Evolutionary conservation across 2,329 filamentous ascomycete genomes (phyloP), one percentile per base, ranked within the genome.

Genomic region (Hypocreales sp.): DNA sequence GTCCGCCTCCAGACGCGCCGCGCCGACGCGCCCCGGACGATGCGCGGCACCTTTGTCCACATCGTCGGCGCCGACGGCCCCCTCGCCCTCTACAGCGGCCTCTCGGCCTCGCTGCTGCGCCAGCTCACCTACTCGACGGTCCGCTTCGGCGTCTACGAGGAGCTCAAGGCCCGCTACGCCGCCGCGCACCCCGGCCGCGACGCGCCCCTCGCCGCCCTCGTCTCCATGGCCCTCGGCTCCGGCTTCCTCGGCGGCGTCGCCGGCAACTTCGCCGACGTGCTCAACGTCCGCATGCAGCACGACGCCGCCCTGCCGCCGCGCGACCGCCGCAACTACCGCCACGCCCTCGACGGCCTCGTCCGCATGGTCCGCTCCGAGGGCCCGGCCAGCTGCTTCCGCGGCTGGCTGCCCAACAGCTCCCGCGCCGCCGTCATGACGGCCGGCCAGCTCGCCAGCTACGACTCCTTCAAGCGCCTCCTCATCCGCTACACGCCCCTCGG

Each of bases 281-380:
- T 94, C 45, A 98, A 98, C 55, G 90, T 98, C 26, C 82, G 90
- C 39, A 98, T 98, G 90, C 90, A 98, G 58, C 82, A 92, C 55
- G 90, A 77, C 45, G 76, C 80, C 3, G 73, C 83, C 1, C 70
- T 94, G 2, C 79, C 84, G 1, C 44, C 57, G 1, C 65, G 66
- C 5, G 61, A 92, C 45, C 73, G 82, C 25, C 71, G 87, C 31
- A 90, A 92, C 53, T 98, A 98, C 59, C 77, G 73, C 36, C 70
- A 95, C 51, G 90, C 86, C 4, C 51, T 94, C 25, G 77, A 95
- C 47, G 90, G 90, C 16, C 62, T 95, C 42, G 56, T 79, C 15
- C 74, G 82, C 37, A 93, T 95, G 81, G 67, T 76, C n/a, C 69
- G 77, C 30, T 73, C 83, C 38, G 90, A 98, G 55, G 90, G 90